phyloP scores from a whole-genome alignment of 2,329 filamentous ascomycete genomes.

The Grosmannia serpens region DNA sequence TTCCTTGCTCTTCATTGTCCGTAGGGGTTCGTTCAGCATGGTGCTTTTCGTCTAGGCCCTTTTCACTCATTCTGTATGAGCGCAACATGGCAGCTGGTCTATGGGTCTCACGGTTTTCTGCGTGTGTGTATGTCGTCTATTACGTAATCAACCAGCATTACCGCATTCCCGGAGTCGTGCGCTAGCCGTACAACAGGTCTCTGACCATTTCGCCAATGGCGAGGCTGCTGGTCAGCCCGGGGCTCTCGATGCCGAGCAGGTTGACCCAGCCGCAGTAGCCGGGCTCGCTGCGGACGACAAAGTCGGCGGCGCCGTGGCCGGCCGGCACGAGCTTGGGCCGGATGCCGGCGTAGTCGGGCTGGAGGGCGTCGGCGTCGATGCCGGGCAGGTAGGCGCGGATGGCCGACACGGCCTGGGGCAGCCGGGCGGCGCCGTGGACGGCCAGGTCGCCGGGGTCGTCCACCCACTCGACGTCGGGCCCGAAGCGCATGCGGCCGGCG shows the following conservation, averaged over 20 bases:
- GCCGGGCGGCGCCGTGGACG: slow-evolving; percentile 45
- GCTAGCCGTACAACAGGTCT: slow-evolving; percentile 30
- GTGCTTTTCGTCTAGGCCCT: background rate
- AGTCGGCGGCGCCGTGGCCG: slow-evolving; percentile 67
- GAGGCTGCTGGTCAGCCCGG: slow-evolving; percentile 75
- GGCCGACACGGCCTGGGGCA: slow-evolving; percentile 57
- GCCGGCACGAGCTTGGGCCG: slow-evolving; percentile 59
- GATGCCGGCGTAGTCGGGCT: slow-evolving; percentile 83
- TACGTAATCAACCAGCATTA: background rate
- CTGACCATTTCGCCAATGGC: slow-evolving; percentile 73
- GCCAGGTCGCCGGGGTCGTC: slow-evolving; percentile 56
- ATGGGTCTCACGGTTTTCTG: background rate
- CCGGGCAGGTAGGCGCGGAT: slow-evolving; percentile 71
- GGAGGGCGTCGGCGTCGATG: slow-evolving; percentile 54
- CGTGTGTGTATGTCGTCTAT: background rate
- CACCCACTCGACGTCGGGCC: slow-evolving; percentile 93
- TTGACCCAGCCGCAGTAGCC: slow-evolving; percentile 79
- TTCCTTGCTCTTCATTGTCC: background rate
- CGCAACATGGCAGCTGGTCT: background rate
- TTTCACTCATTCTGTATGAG: background rate
- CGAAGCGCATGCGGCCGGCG: slow-evolving; percentile 73
- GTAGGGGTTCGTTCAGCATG: background rate
- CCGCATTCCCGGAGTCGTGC: background rate
- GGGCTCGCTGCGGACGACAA: slow-evolving; percentile 66
- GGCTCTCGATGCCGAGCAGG: slow-evolving; percentile 84